A percentile compares a stretch with the other conserved stretches of the same genome.
These are phyloP conservation scores for Aureobasidium sp. DNA, from an alignment of 2,329 filamentous ascomycete species.

Conservation along the genomic window DNA sequence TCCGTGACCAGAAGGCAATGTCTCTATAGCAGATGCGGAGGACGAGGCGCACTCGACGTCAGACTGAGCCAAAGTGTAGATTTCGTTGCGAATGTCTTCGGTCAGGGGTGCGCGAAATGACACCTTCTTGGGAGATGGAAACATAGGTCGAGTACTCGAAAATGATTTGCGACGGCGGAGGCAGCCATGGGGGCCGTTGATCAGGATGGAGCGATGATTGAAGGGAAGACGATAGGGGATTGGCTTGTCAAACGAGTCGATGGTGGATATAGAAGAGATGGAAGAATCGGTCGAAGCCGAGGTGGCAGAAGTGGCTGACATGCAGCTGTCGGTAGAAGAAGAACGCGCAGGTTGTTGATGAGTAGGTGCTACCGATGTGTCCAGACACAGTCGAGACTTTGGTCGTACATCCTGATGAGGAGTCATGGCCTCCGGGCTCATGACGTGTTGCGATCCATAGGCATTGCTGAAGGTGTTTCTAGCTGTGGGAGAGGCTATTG, in stretches of 20 bases:
- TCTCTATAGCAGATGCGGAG: slow-evolving; percentile 25
- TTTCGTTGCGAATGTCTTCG: slow-evolving; percentile 52
- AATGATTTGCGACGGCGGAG: slow-evolving; percentile 32
- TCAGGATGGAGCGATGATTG: slow-evolving; percentile 40
- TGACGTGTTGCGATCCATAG: slow-evolving; percentile 28
- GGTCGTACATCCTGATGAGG: neutral
- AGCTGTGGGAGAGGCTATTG: slow-evolving; percentile 52
- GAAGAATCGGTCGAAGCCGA: slow-evolving; percentile 34
- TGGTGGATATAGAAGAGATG: slow-evolving; percentile 27
- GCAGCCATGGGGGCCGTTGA: slow-evolving; percentile 37
- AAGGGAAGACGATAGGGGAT: slow-evolving; percentile 42
- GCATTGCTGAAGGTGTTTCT: slow-evolving; percentile 57
- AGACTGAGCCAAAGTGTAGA: slow-evolving; percentile 49
- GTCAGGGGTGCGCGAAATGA: slow-evolving; percentile 49
- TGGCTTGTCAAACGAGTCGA: slow-evolving; percentile 29
- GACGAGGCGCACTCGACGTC: slow-evolving; percentile 42
- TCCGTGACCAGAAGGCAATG: slow-evolving; percentile 18
- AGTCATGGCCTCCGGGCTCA: slow-evolving; percentile 10
- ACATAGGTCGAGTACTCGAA: slow-evolving; percentile 37
- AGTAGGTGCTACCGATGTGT: slow-evolving; percentile 3
- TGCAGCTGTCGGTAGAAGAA: slow-evolving; percentile 12
- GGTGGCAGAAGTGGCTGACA: slow-evolving; percentile 17
- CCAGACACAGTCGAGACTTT: slow-evolving; percentile 5
- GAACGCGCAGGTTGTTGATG: slow-evolving; percentile 6
- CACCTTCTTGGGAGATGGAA: slow-evolving; percentile 52